Conservation (phyloP, 2,329 filamentous ascomycete genomes). For the Aureobasidium sp. region DNA sequence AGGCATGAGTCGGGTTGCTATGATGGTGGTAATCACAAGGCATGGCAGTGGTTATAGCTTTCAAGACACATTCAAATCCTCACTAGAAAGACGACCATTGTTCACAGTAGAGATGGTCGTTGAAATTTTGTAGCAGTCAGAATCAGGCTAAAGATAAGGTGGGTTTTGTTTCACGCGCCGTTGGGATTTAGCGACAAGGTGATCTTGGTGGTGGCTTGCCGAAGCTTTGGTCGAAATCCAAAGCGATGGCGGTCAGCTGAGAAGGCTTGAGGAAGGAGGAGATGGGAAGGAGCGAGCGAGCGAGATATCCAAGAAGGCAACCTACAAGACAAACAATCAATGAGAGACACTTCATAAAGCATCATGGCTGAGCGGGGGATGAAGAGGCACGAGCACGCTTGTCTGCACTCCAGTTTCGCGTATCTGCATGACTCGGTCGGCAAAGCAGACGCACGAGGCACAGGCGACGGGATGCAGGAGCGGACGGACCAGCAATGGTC, state of each 20-base stretch:
- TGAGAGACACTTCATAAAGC: too few species aligned
- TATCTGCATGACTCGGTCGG: too few species aligned
- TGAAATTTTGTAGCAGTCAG: not conserved
- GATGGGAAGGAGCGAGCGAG: not conserved
- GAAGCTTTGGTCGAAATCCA: not conserved
- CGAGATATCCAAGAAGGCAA: too few species aligned
- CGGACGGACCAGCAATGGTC: too few species aligned
- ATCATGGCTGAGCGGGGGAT: too few species aligned
- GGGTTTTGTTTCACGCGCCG: constrained; percentile 10
- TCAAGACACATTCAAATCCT: not conserved
- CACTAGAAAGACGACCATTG: not conserved
- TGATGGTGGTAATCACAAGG: not conserved
- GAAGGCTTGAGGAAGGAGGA: not conserved
- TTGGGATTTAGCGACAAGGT: constrained; percentile 1
- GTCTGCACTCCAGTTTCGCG: too few species aligned
- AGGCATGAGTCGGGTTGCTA: not conserved
- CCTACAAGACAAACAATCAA: too few species aligned
- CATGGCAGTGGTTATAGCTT: not conserved
- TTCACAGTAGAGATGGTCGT: not conserved
- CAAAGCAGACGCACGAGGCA: too few species aligned
- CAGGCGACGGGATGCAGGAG: too few species aligned
- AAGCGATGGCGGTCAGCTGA: too few species aligned
- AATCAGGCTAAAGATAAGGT: not conserved
- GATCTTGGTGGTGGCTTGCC: constrained; percentile 7
- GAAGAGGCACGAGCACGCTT: too few species aligned